Conservation (phyloP, 495 filamentous ascomycete species). For the Neurospora discreta region DNA sequence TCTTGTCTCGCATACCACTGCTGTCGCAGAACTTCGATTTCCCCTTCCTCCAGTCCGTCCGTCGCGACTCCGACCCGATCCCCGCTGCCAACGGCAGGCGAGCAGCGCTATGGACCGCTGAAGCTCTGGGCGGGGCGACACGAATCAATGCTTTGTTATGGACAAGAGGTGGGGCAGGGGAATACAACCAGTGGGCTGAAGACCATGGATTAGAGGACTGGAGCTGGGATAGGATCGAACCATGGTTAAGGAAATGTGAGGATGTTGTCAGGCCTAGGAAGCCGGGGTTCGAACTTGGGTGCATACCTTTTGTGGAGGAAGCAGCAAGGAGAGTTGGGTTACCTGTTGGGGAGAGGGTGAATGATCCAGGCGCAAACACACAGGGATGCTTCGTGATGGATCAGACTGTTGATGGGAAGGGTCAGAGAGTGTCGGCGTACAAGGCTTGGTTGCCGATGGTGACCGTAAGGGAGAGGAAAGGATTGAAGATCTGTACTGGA, state of each 20-base stretch:
- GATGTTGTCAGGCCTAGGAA: slow-evolving; percentile 5
- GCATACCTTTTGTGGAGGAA: slow-evolving; percentile 4
- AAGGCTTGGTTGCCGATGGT: slow-evolving; percentile 9
- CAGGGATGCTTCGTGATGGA: slow-evolving; percentile 15
- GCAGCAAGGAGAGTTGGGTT: slow-evolving; percentile 7
- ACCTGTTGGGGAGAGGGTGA: slow-evolving; percentile 8
- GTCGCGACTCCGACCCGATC: slow-evolving; percentile 16
- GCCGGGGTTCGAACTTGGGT: background rate
- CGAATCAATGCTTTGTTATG: slow-evolving; percentile 19
- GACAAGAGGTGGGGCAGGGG: slow-evolving; percentile 15
- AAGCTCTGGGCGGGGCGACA: slow-evolving; percentile 15
- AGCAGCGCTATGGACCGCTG: slow-evolving; percentile 12
- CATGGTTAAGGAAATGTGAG: slow-evolving; percentile 17
- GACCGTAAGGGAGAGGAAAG: slow-evolving; percentile 3
- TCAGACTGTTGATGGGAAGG: slow-evolving; percentile 10
- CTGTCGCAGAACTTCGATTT: slow-evolving; percentile 10
- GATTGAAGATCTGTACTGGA: slow-evolving; percentile 13
- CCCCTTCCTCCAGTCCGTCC: slow-evolving; percentile 8
- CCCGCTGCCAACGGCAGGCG: background rate
- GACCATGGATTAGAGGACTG: slow-evolving; percentile 14
- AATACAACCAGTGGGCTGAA: slow-evolving; percentile 16
- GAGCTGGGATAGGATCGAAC: slow-evolving; percentile 19
- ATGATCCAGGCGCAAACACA: slow-evolving; percentile 7
- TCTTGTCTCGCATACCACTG: slow-evolving; percentile 17
- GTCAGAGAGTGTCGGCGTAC: slow-evolving; percentile 10